Conservation (phyloP, 352 stramenopile genomes). For the Globisporangium abappressorium region DNA sequence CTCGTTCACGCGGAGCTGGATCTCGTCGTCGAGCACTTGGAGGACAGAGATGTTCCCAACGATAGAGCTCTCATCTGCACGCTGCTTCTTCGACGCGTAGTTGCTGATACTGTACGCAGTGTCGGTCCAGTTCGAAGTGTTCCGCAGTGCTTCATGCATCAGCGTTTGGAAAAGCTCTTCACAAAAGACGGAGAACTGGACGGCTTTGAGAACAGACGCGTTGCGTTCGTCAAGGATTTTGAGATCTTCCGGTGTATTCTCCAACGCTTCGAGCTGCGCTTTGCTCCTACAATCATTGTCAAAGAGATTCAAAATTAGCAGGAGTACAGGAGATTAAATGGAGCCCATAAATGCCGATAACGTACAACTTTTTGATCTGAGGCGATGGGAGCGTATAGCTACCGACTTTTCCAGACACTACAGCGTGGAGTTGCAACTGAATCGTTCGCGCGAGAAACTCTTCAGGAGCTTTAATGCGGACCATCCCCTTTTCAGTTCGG, state of each 20-base stretch:
- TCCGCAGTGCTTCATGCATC: slow-evolving; percentile 78
- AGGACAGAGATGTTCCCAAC: slow-evolving; percentile 57
- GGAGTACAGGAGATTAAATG: not conserved
- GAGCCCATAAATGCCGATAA: not conserved
- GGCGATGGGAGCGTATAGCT: slow-evolving; percentile 47
- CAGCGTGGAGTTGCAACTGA: slow-evolving; percentile 43
- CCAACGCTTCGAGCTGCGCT: slow-evolving; percentile 47
- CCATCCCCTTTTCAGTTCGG: slow-evolving; percentile 75
- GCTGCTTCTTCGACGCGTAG: slow-evolving; percentile 48
- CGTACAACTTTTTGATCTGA: slow-evolving; percentile 43
- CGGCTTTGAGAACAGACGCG: slow-evolving; percentile 60
- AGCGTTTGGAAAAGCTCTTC: slow-evolving; percentile 83
- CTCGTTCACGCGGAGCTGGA: slow-evolving; percentile 74
- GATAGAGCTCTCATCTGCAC: slow-evolving; percentile 36
- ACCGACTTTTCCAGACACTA: slow-evolving; percentile 29
- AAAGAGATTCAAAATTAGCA: not conserved
- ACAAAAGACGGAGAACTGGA: slow-evolving; percentile 87
- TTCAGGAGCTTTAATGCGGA: slow-evolving; percentile 74
- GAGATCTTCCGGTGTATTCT: slow-evolving; percentile 61
- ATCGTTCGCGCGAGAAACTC: slow-evolving; percentile 77
- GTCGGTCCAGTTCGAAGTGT: slow-evolving; percentile 63
- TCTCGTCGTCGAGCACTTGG: slow-evolving; percentile 79
- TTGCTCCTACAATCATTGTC: slow-evolving; percentile 35
- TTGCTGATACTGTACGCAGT: slow-evolving; percentile 65
- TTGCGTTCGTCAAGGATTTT: slow-evolving; percentile 71